A percentile compares a stretch with the other conserved stretches of the same genome.
Evolutionary conservation across 371 early-diverging fungal species (phyloP).

Genomic region (Polyrhizophydium stewartii): DNA sequence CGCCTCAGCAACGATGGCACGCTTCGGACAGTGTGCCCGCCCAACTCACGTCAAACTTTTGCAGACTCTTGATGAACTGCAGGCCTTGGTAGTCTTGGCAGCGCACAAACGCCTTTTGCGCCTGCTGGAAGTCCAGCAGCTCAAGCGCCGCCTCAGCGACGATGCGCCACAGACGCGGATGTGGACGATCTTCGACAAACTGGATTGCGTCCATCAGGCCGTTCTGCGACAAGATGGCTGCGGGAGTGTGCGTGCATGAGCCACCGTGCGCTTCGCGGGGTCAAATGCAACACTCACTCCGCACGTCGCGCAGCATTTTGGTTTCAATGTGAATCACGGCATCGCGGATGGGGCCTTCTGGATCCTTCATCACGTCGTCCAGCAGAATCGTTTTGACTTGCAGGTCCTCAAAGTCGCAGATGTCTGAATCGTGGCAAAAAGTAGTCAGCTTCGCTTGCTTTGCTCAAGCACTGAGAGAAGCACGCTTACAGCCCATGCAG

Average conservation of each 20-base stretch:
- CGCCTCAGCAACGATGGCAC: background rate
- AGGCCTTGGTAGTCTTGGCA: constrained; percentile 42
- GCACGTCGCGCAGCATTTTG: constrained; percentile 36
- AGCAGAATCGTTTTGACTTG: constrained; percentile 39
- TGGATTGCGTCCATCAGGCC: constrained; percentile 41
- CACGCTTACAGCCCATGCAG: constrained; percentile 40
- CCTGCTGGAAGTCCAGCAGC: constrained; percentile 34
- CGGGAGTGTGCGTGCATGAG: background rate
- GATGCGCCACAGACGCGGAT: constrained; percentile 47
- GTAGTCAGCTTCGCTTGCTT: background rate
- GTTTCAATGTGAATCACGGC: constrained; percentile 31
- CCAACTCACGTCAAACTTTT: constrained; percentile 36
- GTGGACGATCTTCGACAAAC: constrained; percentile 46
- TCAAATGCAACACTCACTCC: constrained; percentile 23
- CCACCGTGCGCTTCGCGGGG: background rate
- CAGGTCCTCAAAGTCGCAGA: constrained; percentile 40
- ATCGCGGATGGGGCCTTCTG: constrained; percentile 33
- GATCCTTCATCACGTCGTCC: constrained; percentile 43
- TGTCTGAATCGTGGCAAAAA: no score
- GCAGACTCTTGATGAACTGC: constrained; percentile 41
- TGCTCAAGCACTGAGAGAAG: background rate
- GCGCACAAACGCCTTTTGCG: constrained; percentile 41
- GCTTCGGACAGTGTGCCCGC: background rate
- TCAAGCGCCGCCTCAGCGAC: constrained; percentile 47
- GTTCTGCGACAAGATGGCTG: constrained; percentile 34